Evolutionary conservation across 441 rosid genomes (phyloP).

Genomic region (Populus tomentosa): DNA sequence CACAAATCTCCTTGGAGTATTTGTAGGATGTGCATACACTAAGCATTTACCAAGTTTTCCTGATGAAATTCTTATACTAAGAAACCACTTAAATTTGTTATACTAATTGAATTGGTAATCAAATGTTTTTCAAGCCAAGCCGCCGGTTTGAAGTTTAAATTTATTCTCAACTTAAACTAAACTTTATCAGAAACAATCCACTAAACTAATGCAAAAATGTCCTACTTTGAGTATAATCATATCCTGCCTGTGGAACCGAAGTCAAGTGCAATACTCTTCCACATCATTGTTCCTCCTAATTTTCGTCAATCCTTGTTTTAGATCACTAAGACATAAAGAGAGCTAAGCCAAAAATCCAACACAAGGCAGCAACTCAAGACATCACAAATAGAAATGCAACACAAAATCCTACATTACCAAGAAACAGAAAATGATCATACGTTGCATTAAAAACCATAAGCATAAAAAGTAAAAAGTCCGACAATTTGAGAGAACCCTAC

Average conservation of each 20-base stretch:
- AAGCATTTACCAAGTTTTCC: background rate
- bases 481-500: slow-evolving; percentile 19
- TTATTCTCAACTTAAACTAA: background rate
- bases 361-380: background rate
- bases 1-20: background rate
- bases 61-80: background rate
- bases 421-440: background rate
- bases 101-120: background rate
- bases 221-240: background rate
- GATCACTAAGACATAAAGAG: background rate
- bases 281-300: background rate
- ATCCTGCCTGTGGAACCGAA: background rate
- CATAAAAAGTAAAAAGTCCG: background rate
- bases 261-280: background rate
- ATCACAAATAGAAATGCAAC: background rate
- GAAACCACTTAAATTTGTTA: background rate
- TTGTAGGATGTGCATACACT: background rate
- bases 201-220: background rate
- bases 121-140: background rate
- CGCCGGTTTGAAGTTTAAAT: background rate
- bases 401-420: background rate
- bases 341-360: background rate
- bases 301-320: background rate
- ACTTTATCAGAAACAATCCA: background rate
- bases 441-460: background rate